Conservation (phyloP, 176 grass and related monocot species). For the Zea luxurians region DNA sequence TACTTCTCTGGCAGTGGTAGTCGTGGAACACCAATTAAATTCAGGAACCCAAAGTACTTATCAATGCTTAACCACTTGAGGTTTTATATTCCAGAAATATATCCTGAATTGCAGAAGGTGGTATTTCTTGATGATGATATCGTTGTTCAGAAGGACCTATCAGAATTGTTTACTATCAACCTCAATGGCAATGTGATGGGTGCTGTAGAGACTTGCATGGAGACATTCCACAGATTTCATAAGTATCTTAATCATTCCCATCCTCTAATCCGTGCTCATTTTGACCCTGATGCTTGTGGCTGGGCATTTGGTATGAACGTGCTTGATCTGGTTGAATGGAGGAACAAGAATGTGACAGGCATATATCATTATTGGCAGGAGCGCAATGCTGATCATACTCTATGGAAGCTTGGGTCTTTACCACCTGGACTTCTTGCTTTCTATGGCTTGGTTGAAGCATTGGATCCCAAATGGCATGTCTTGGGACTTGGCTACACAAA, state of each 20-base stretch:
- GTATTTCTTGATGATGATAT: conserved; percentile 98
- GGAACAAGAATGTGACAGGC: conserved; percentile 91
- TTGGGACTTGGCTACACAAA: conserved; percentile 93
- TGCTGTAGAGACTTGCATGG: conserved; percentile 99
- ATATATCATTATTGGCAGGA: conserved; percentile 99
- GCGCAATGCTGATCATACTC: conserved; percentile 84
- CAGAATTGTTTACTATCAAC: conserved; percentile 75
- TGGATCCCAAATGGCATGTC: conserved; percentile 96
- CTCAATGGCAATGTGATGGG: conserved; percentile 97
- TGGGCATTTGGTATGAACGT: conserved; percentile 99
- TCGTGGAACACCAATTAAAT: conserved; percentile 78
- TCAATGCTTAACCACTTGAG: conserved; percentile 97
- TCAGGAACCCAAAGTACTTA: conserved; percentile 96
- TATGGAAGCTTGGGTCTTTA: conserved; percentile 97
- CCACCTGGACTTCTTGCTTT: conserved; percentile 94
- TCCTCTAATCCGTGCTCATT: conserved; percentile 90
- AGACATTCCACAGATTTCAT: conserved; percentile 98
- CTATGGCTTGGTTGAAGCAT: conserved; percentile 82
- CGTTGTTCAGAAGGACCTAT: conserved; percentile 83
- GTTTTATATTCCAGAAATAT: conserved; percentile 98
- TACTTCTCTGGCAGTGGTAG: conserved; percentile 88
- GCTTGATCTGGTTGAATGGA: conserved; percentile 87
- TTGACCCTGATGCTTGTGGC: conserved; percentile 97
- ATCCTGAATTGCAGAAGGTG: conserved; percentile 81
- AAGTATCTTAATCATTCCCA: conserved; percentile 99